Evolutionary conservation across 345 rosid species (phyloP), one percentile per base, ranked within the genome.

Genomic region (Gossypium rotundifolium): DNA sequence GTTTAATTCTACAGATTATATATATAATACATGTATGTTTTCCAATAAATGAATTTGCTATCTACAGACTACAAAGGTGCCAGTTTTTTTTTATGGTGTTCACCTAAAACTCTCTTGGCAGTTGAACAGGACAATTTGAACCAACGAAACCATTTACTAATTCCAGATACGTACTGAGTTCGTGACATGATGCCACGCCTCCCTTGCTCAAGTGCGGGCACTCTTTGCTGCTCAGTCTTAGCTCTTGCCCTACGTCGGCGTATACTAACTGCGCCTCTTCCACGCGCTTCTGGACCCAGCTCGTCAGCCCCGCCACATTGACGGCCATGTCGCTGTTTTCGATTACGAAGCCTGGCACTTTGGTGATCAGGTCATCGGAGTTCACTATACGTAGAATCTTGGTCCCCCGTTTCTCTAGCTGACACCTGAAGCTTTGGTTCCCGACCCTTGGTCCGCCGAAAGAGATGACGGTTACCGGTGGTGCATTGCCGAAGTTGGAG

Each of bases 391-490:
- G 84, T 0, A 90, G 79, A 1, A 90, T 79, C 70, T 80, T 84
- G 4, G 88, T 83, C 59, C 87, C 91, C 2, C 79, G 78, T n/a
- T 73, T 83, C 49, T 90, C 94, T 42, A 90, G 80, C 22, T 74
- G 77, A 44, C 64, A 53, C 23, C 90, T 62, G 74, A 90, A 86
- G 74, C 81, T 85, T n/a, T 80, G 72, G 73, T 90, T 85, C 0
- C 94, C 94, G 1, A 90, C 90, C 27, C 90, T 89, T 0, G 94
- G 94, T 11, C 94, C 90, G 0, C 89, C 94, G 53, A 90, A 90
- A 0, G 91, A 90, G 27, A 90, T 59, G 29, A 90, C 94, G 0
- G 94, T 90, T 38, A 84, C 89, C 61, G 83, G 76, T 7, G 88
- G 87, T 7, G 79, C 77, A 2, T 73, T 52, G 17, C 29, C 18